Percentiles rank a stretch among this genome's conserved stretches.
Conservation (phyloP, 2,329 filamentous ascomycete genomes). For the Fusarium sp. region DNA sequence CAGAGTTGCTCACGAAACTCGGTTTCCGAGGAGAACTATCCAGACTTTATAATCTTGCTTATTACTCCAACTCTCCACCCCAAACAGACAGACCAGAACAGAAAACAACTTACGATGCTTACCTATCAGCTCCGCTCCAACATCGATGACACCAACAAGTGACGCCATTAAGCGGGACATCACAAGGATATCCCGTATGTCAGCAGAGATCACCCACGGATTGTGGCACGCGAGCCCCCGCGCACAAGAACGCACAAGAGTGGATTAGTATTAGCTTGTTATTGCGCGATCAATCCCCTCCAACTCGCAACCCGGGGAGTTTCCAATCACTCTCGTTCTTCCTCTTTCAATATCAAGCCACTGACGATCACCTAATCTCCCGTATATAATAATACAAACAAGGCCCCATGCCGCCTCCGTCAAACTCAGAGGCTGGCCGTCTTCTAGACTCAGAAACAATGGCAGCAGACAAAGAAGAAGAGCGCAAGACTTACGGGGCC, state of each 20-base stretch:
- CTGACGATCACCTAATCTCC: constrained; percentile 6
- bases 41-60: background rate
- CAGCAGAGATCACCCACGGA: constrained; percentile 30
- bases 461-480: constrained; percentile 25
- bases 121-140: background rate
- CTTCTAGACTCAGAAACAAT: constrained; percentile 23
- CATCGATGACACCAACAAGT: constrained; percentile 27
- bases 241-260: constrained; percentile 18
- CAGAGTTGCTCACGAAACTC: background rate
- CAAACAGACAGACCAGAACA: background rate
- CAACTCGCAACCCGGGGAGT: constrained; percentile 34
- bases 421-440: constrained; percentile 14
- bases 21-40: background rate
- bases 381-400: background rate
- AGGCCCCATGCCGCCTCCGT: constrained; percentile 8
- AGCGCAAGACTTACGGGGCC: constrained; percentile 25
- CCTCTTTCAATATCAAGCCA: constrained; percentile 13
- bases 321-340: background rate
- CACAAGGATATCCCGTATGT: constrained; percentile 13
- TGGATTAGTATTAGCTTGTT: constrained; percentile 20
- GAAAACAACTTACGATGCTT: constrained; percentile 16
- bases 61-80: background rate
- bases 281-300: constrained; percentile 45
- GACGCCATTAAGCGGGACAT: constrained; percentile 29
- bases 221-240: constrained; percentile 27